Percentiles rank a stretch among this genome's conserved stretches.
Evolutionary conservation across 129 eudicot species (phyloP).

Genomic region (Pulicaria dysenterica): DNA sequence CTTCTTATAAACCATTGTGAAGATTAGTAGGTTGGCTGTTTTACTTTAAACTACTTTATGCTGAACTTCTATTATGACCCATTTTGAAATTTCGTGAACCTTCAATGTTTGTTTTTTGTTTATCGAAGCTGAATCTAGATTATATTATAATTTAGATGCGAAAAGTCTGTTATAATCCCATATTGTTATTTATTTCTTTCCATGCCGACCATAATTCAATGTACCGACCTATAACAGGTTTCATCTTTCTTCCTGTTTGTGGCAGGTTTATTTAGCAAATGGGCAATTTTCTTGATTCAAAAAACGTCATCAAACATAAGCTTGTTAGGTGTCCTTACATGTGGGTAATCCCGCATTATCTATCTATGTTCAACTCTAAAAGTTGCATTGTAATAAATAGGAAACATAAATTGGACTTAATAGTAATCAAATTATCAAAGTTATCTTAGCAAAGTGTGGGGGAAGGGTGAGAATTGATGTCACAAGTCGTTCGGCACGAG

Average conservation of each 20-base stretch:
- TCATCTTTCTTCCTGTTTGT: not conserved
- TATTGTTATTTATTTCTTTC: not conserved
- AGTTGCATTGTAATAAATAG: no score
- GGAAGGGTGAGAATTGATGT: no score
- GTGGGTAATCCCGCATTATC: not conserved
- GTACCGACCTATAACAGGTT: not conserved
- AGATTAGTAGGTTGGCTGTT: not conserved
- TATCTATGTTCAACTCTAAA: not conserved
- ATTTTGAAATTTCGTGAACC: not conserved
- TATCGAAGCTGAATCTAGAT: not conserved
- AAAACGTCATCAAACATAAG: not conserved
- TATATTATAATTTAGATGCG: not conserved
- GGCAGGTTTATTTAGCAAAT: constrained; percentile 4
- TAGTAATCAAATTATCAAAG: no score
- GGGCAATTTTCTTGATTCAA: constrained; percentile 3
- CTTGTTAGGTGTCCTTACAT: not conserved
- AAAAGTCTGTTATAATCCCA: not conserved
- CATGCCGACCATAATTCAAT: not conserved
- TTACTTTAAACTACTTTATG: not conserved
- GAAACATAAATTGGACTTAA: no score
- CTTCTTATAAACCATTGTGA: constrained; percentile 1
- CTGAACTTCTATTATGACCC: not conserved
- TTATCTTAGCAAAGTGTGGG: no score
- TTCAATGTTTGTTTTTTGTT: not conserved
- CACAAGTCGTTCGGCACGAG: no score